A percentile compares a stretch with the other conserved stretches of the same genome.
These are phyloP conservation scores for Beta macrorhiza DNA, from an alignment of 179 eudicot species.

Conservation along the genomic window DNA sequence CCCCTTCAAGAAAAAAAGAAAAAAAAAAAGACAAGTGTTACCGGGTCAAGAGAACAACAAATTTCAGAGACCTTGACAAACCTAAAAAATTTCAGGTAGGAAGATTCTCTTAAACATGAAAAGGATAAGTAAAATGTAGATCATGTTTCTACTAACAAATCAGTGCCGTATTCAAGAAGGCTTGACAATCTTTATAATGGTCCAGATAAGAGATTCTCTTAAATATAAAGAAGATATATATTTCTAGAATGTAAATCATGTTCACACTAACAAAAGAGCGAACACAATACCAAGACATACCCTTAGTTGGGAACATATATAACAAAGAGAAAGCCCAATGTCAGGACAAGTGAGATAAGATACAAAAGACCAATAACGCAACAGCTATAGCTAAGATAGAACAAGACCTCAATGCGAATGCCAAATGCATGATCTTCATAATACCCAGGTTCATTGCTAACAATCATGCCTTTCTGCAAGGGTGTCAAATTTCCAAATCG, in stretches of 20 bases:
- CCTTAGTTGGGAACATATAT: too few relatives aligned
- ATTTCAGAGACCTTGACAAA: not conserved
- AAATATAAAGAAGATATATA: not conserved
- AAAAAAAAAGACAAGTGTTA: too few relatives aligned
- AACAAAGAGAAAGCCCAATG: not conserved
- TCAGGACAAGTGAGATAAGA: not conserved
- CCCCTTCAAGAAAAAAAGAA: too few relatives aligned
- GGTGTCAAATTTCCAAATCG: conserved; percentile 89
- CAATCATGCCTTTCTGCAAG: conserved; percentile 89
- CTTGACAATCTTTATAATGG: not conserved
- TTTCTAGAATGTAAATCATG: not conserved
- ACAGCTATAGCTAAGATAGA: conserved; percentile 10
- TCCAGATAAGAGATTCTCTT: not conserved
- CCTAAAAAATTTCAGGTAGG: not conserved
- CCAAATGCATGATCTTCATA: conserved; percentile 97
- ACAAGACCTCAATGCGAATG: conserved; percentile 81
- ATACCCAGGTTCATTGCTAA: conserved; percentile 98
- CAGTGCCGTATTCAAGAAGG: not conserved
- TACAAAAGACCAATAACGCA: not conserved
- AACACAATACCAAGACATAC: not conserved
- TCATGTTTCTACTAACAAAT: not conserved
- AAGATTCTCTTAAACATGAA: not conserved
- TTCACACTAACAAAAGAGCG: conserved; percentile 8
- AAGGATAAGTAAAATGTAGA: not conserved
- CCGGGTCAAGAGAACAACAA: not conserved